These are phyloP conservation scores for Yamadazyma sp. DNA, from an alignment of 1,139 yeast genomes.

Conservation along the genomic window DNA sequence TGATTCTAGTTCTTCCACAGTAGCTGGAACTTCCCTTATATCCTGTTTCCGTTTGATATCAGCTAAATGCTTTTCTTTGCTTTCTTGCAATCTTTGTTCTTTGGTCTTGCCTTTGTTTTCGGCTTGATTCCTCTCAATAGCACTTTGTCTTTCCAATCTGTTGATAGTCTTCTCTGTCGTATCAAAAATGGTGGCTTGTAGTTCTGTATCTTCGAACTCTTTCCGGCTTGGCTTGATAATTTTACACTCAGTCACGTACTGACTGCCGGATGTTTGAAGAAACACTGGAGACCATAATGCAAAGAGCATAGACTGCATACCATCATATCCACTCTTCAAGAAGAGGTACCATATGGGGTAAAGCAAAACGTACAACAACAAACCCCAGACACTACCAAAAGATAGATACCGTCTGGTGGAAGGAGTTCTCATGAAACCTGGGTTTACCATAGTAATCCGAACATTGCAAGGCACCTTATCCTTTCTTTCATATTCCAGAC, in stretches of 20 bases:
- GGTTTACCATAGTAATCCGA: conserved; percentile 77
- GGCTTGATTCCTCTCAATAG: conserved; percentile 55
- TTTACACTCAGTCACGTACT: conserved; percentile 70
- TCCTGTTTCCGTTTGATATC: conserved; percentile 25
- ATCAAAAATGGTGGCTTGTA: conserved; percentile 64
- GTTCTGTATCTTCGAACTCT: conserved; percentile 60
- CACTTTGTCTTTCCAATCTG: conserved; percentile 66
- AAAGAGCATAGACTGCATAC: conserved; percentile 75
- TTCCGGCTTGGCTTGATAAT: conserved; percentile 57
- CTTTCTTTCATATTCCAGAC: conserved; percentile 55
- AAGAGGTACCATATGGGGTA: conserved; percentile 85
- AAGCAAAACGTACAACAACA: conserved; percentile 61
- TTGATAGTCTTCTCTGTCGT: conserved; percentile 58
- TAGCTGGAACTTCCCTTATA: conserved; percentile 31
- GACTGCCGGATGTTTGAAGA: conserved; percentile 58
- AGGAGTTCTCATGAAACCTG: conserved; percentile 88
- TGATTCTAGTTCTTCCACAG: conserved; percentile 34
- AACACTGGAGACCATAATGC: conserved; percentile 75
- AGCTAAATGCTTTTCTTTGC: conserved; percentile 17
- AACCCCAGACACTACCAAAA: conserved; percentile 73
- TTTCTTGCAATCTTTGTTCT: conserved; percentile 18
- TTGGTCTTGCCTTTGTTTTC: conserved; percentile 22
- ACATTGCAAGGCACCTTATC: conserved; percentile 72
- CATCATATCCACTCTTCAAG: conserved; percentile 70
- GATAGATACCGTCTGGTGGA: conserved; percentile 77